Base-by-base conservation (phyloP, 2,329 filamentous ascomycete species). In the Aspergillus hiratsukae region DNA sequence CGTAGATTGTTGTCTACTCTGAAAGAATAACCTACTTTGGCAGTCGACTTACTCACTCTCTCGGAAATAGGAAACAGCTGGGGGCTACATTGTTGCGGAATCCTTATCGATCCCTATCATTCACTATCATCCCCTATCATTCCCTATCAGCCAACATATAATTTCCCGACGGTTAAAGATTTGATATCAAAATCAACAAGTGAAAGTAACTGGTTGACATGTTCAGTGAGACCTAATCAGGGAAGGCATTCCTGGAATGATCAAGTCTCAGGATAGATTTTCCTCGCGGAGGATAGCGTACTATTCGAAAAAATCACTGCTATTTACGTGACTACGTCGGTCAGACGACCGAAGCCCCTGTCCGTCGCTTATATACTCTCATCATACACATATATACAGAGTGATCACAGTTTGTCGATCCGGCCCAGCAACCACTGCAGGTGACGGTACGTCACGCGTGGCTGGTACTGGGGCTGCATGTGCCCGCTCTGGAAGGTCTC, bases 381-480 rank as follows among this genome's bases (percentile, higher is more conserved):
- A 19, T 23, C 40, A 23, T 17, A 14, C 28, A 49, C 27, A 41
- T 48, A 48, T 49, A 48, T 21, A 46, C 27, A 45, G 11, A 37
- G 21, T 28, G 23, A 31, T 61, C 51, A 71, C 31, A 72, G 48
- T 25, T 58, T 49, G n/a, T 72, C 66, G 10, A 64, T 66, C 1
- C 65, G 65, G 4, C 67, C 66, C 23, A 74, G 58, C 52, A 74
- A 19, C 69, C 69, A 73, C 51, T 72, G 59, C 25, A 94, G 70
- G 59, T 90, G 86, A 35, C 89, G 78, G 69, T 89, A 91, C 0
- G 86, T 80, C 0, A 84, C 86, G 14, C 80, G 80, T 0, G 89
- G 87, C 51, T 87, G 83, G 66, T 88, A 91, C 72, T 89, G 83
- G 0, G 82, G 81, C 60, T 71, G 64, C 71, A 74, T 74, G 31